Evolutionary conservation across 2,329 filamentous ascomycete species (phyloP).

Genomic region (Aureobasidium sp.): DNA sequence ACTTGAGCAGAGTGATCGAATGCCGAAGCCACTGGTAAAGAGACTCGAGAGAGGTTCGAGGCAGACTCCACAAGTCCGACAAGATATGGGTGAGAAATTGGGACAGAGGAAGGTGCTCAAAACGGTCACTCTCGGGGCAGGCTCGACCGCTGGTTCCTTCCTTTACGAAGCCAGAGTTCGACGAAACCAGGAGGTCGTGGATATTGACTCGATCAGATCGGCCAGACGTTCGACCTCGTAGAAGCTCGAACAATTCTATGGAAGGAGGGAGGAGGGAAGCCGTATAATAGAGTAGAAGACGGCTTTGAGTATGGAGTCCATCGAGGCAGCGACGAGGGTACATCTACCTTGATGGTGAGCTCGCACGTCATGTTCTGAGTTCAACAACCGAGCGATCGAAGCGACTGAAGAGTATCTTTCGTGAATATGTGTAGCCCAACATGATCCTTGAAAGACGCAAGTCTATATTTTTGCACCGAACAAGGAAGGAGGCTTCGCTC

Average conservation of each 20-base stretch:
- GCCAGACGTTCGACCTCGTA: background rate
- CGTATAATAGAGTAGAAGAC: background rate
- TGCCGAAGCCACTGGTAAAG: background rate
- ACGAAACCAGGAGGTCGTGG: background rate
- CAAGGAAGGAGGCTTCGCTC: background rate
- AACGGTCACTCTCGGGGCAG: background rate
- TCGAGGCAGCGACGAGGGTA: background rate
- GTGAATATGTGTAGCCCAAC: background rate
- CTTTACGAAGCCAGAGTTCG: background rate
- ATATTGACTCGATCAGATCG: slow-evolving; percentile 5
- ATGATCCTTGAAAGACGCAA: background rate
- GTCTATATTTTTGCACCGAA: background rate
- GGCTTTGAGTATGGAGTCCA: background rate
- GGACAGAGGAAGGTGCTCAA: background rate
- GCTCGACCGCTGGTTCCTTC: background rate
- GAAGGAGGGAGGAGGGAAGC: background rate
- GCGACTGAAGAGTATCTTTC: background rate
- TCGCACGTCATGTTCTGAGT: slow-evolving; percentile 7
- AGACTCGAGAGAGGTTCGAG: background rate
- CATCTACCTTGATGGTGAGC: slow-evolving; percentile 13
- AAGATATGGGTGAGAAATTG: background rate
- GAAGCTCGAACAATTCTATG: background rate
- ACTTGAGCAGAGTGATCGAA: background rate
- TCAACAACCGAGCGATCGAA: background rate
- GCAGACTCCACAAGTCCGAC: background rate